Conservation (phyloP, 768 basidiomycete genomes). For the Lactarius psammicola region DNA sequence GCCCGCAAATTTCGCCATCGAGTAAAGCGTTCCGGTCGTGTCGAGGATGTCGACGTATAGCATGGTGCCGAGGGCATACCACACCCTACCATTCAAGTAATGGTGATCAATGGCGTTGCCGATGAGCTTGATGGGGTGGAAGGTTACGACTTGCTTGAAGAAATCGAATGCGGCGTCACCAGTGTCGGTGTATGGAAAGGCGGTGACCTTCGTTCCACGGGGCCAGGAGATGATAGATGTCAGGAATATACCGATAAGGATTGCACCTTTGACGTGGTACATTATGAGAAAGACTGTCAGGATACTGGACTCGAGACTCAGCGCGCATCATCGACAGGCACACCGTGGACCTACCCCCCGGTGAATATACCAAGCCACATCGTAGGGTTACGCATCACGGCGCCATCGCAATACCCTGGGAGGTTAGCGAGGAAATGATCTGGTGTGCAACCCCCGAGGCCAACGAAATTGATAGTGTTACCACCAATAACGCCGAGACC, state of each 20-base stretch:
- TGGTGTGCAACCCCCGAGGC: slow-evolving; percentile 68
- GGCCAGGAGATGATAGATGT: slow-evolving; percentile 89
- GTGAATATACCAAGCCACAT: slow-evolving; percentile 88
- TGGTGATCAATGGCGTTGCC: slow-evolving; percentile 59
- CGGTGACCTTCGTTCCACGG: slow-evolving; percentile 74
- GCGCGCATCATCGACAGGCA: too few species aligned
- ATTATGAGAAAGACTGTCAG: slow-evolving; percentile 78
- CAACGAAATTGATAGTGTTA: slow-evolving; percentile 63
- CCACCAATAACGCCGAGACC: slow-evolving; percentile 80
- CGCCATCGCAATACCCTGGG: slow-evolving; percentile 57
- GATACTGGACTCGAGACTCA: slow-evolving; percentile 43
- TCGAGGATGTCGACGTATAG: slow-evolving; percentile 83
- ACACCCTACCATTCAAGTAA: slow-evolving; percentile 62
- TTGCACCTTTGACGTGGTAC: slow-evolving; percentile 80
- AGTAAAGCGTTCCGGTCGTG: slow-evolving; percentile 72
- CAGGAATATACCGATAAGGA: slow-evolving; percentile 79
- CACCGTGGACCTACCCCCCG: slow-evolving; percentile 56
- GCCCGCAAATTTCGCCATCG: slow-evolving; percentile 91
- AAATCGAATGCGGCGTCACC: slow-evolving; percentile 77
- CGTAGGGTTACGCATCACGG: slow-evolving; percentile 68
- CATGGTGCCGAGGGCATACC: slow-evolving; percentile 88
- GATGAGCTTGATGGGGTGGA: slow-evolving; percentile 58
- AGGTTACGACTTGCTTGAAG: slow-evolving; percentile 82
- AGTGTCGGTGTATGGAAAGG: slow-evolving; percentile 67
- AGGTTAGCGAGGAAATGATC: slow-evolving; percentile 48